Evolutionary conservation across 257 asterid species (phyloP), one percentile per base, ranked within the genome.

Genomic region (Solanum ossicruentum): DNA sequence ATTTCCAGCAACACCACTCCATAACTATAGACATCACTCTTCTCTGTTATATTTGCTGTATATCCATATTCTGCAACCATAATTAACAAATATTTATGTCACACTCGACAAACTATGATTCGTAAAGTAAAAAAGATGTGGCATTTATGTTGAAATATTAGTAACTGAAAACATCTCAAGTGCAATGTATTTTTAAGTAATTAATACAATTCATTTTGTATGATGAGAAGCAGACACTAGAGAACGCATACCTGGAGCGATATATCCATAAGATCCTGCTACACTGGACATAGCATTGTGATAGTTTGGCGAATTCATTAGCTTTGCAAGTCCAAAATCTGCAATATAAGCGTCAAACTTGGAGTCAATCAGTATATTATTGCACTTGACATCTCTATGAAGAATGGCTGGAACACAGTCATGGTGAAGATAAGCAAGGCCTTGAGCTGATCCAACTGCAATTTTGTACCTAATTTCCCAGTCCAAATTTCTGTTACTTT

Each of bases 241-340:
- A 78, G 57, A 85, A 67, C 6, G 87, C 94, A 88, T 92, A 93
- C 99, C 98, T 92, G 99, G 99, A 10, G 98, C 99, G 15, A 96
- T 96, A 41, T 96, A 94, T 26, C 98, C 99, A 51, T 94, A 93
- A 4, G 99, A 96, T 6, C 99, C 99, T 7, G 98, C 99, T 1
- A 96, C 92, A 88, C 94, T 88, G 13, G 98, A 93, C 92, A 96
- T 92, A 0, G 98, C 97, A 28, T 94, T 98, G 10, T 94, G 99
- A 85, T 94, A 94, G 77, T 90, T 94, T 21, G 98, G 94, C 18
- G 99, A 93, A 85, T 88, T 93, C 99, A 94, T 93, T 12, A 92
- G 91, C 89, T 93, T 96, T 12, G 99, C 99, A 1, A 96, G 98
- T n/a, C 99, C 99, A 84, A 96, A 96, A 89, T 96, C 99, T 4